Evolutionary conservation across 2,329 filamentous ascomycete species (phyloP).

Genomic region (Microdochium trichocladiopsis): DNA sequence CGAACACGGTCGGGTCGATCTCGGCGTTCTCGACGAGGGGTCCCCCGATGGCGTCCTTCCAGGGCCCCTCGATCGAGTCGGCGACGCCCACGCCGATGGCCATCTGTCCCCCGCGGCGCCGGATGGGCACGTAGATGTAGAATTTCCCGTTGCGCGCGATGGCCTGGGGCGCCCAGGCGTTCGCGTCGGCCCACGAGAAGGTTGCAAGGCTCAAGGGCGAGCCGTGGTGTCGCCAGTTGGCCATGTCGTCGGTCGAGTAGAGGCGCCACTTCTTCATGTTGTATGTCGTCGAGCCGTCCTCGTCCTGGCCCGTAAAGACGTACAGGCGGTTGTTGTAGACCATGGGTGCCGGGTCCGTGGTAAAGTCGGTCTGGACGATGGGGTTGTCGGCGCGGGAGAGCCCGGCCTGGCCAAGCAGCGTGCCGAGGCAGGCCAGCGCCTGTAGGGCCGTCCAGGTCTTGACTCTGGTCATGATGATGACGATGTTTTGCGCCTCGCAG

Average conservation of each 20-base stretch:
- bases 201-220: conserved; percentile 14
- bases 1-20: conserved; percentile 31
- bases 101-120: conserved; percentile 11
- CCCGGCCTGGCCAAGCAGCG: conserved; percentile 1
- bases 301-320: conserved; percentile 23
- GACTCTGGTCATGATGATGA: neutral
- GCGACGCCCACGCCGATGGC: conserved; percentile 25
- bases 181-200: conserved; percentile 23
- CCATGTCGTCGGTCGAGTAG: conserved; percentile 24
- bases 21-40: conserved; percentile 25
- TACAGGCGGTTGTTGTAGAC: conserved; percentile 18
- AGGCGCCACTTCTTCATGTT: conserved; percentile 24
- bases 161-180: conserved; percentile 26
- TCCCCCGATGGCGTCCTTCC: conserved; percentile 22
- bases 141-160: conserved; percentile 23
- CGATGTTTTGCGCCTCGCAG: too few relatives aligned
- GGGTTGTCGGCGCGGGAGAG: conserved; percentile 11
- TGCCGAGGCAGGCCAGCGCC: conserved; percentile 1
- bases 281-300: conserved; percentile 15
- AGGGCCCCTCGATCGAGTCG: conserved; percentile 25
- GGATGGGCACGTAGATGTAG: conserved; percentile 22
- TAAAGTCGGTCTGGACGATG: conserved; percentile 14
- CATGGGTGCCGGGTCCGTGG: conserved; percentile 20
- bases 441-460: neutral
- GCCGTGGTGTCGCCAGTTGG: conserved; percentile 24